Base-by-base conservation (phyloP, 495 filamentous ascomycete species). In the Viridothelium virens region DNA sequence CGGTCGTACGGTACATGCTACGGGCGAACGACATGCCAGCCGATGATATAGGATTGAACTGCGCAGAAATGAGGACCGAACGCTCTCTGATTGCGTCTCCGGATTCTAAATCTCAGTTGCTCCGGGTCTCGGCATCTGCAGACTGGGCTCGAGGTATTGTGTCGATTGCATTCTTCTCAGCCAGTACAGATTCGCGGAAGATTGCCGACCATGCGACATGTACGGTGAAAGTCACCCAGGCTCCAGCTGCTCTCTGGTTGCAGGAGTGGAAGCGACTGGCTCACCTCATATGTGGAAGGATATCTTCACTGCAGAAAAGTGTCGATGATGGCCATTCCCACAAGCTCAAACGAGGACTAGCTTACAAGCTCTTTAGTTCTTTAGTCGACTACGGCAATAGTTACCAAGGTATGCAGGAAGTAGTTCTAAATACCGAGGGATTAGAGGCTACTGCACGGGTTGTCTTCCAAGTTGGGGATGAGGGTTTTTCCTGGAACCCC, bases 391-490 rank as follows among this genome's bases (percentile, higher is more conserved):
- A 89, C 69, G 81, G 84, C 50, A 75, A 75, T 1, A 81, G 84
- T 37, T 94, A 89, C 76, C 80, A 83, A 66, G 89, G 87, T 34
- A 87, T 92, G 79, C 83, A 88, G 64, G 88, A 92, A 65, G 87
- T 93, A 56, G 86, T 91, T 62, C 81, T 95, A 11, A 84, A 91
- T 73, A 89, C 85, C 73, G 78, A 79, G 1, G 80, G 85, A 16
- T 84, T 86, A 61, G 91, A 94, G 71, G 88, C 89, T 39, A 90
- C 87, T 38, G 84, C 86, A 47, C 76, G 81, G 46, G 84, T 96
- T 56, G n/a, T 48, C 38, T 56, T 68, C 10, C 18, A 39, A 18
- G 61, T 38, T 53, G 38, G 61, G n/a, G 59, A 65, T 12, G 48
- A 34, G 4, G 66, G 63, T n/a, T 63, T 62, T 56, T 65, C 46